A percentile compares a stretch with the other conserved stretches of the same genome.
These are phyloP conservation scores for Fusarium sulawesiense DNA, from an alignment of 2,329 filamentous ascomycete species.

Conservation along the genomic window DNA sequence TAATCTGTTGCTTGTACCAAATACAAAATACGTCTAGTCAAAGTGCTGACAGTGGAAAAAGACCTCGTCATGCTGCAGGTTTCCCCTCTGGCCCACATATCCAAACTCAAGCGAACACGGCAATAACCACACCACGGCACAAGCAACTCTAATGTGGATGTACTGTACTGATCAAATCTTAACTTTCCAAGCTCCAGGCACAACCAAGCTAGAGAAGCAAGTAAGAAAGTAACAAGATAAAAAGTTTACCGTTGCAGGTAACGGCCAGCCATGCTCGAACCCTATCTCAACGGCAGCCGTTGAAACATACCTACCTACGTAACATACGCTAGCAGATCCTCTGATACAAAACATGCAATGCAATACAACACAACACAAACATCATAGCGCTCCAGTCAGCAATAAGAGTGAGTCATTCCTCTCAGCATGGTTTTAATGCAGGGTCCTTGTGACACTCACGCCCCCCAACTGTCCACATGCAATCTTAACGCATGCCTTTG, in stretches of 20 bases:
- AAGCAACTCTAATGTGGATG: background rate
- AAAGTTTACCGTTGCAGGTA: background rate
- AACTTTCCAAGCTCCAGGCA: background rate
- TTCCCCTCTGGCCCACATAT: background rate
- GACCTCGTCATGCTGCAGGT: background rate
- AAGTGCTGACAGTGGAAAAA: background rate
- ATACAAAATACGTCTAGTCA: background rate
- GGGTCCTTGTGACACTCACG: slow-evolving; percentile 26
- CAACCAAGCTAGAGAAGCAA: background rate
- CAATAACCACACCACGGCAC: background rate
- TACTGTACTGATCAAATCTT: background rate
- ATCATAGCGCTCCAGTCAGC: slow-evolving; percentile 3
- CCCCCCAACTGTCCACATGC: slow-evolving; percentile 21
- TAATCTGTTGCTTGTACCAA: background rate
- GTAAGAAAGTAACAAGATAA: background rate
- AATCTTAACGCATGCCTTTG: slow-evolving; percentile 34
- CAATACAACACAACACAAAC: slow-evolving; percentile 8
- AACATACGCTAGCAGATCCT: slow-evolving; percentile 4
- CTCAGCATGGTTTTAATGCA: slow-evolving; percentile 9
- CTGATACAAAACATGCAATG: background rate
- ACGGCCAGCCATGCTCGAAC: slow-evolving; percentile 12
- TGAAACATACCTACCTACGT: background rate
- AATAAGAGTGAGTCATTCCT: background rate
- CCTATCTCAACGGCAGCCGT: background rate
- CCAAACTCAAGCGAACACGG: background rate